These are phyloP conservation scores for Sporothrix schenckii DNA, from an alignment of 2,329 filamentous ascomycete species.

Conservation along the genomic window DNA sequence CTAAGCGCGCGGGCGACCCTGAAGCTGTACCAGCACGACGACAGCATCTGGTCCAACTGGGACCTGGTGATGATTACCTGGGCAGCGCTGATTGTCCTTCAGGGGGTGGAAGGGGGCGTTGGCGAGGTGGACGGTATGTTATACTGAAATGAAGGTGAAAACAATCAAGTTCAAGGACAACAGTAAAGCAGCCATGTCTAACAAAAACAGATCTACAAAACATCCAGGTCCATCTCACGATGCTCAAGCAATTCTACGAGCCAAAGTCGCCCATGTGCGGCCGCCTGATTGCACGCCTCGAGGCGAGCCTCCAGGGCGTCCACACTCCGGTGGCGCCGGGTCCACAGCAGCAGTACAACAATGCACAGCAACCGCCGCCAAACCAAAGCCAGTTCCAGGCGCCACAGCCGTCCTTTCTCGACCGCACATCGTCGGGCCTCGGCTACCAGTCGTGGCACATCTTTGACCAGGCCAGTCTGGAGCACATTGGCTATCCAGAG, in stretches of 20 bases:
- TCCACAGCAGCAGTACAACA: background rate
- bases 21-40: conserved; percentile 34
- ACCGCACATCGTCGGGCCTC: conserved; percentile 11
- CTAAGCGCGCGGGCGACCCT: conserved; percentile 33
- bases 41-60: conserved; percentile 36
- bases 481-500: conserved; percentile 30
- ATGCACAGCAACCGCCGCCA: background rate
- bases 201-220: conserved; percentile 29
- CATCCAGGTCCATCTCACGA: conserved; percentile 33
- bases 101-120: conserved; percentile 32
- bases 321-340: conserved; percentile 17
- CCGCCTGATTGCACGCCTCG: conserved; percentile 30
- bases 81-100: conserved; percentile 35
- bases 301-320: conserved; percentile 31
- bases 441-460: conserved; percentile 34
- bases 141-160: no score
- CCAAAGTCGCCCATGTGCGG: conserved; percentile 29
- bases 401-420: background rate
- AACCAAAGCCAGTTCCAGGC: background rate
- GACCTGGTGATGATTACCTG: conserved; percentile 36
- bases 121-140: conserved; percentile 29
- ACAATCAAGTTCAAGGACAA: no score
- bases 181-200: no score
- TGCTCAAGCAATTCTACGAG: conserved; percentile 32
- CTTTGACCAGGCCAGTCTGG: conserved; percentile 34